Conservation (phyloP, 2,329 filamentous ascomycete genomes). For the Phaeosphaeriaceae sp. region DNA sequence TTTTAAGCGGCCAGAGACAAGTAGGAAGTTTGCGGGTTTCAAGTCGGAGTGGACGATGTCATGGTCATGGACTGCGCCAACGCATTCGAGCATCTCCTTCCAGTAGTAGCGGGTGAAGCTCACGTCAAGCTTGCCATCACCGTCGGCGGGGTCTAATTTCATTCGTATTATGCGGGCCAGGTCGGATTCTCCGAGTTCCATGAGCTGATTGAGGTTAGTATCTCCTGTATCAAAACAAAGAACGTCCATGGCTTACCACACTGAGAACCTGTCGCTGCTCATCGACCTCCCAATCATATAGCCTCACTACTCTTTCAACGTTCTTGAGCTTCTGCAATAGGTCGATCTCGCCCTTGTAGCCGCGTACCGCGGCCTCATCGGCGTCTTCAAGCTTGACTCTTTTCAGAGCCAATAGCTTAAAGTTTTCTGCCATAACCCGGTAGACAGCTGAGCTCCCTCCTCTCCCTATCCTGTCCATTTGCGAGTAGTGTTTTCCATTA, state of each 20-base stretch:
- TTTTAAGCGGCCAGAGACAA: constrained; percentile 89
- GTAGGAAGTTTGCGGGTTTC: constrained; percentile 95
- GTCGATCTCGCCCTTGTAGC: constrained; percentile 96
- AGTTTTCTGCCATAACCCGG: constrained; percentile 95
- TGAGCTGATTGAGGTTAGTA: constrained; percentile 65
- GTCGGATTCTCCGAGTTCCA: constrained; percentile 97
- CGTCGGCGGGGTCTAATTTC: constrained; percentile 62
- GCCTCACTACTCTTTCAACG: constrained; percentile 86
- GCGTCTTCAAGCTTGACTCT: constrained; percentile 89
- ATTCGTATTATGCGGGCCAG: constrained; percentile 83
- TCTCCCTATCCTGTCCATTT: constrained; percentile 87
- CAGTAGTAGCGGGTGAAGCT: constrained; percentile 97
- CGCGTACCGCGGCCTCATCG: constrained; percentile 81
- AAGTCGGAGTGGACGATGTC: constrained; percentile 97
- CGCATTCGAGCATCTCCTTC: constrained; percentile 98
- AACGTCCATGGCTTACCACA: constrained; percentile 66
- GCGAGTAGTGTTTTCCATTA: constrained; percentile 89
- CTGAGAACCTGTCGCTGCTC: constrained; percentile 87
- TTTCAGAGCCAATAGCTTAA: constrained; percentile 93
- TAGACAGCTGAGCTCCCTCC: constrained; percentile 96
- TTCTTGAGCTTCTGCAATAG: constrained; percentile 80
- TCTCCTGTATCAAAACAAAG: background rate
- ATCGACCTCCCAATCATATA: constrained; percentile 94
- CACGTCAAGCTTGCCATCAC: constrained; percentile 71
- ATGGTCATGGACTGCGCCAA: constrained; percentile 84